Base-by-base conservation (phyloP, 179 eudicot species). In the Silene vulgaris region DNA sequence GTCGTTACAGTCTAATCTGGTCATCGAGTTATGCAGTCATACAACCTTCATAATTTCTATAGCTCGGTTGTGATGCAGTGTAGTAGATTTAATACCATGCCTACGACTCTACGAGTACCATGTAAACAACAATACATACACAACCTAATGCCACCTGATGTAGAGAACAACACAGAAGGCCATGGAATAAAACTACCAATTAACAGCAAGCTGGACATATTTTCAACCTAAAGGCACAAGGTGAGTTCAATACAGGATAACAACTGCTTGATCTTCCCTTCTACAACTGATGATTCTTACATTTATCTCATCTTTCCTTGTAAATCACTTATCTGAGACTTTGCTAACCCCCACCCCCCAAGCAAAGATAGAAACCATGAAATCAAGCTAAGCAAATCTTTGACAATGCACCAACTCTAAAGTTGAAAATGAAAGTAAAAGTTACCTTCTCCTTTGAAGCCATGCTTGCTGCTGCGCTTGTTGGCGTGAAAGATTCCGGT, bases 391-490 rank as follows among this genome's bases (percentile, higher is more conserved):
- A 14, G 61, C 61, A 19, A 6, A 43, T 4, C 23, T 45, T 66
- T 30, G 35, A 14, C 19, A 1, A 73, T 0, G 12, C n/a, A 19
- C 1, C 4, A 73, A 1, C 67, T 72, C 65, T 17, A 32, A 65
- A 54, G 54, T 14, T 59, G 3, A 52, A 59, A 28, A 60, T n/a
- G 13, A 5, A 1, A 61, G 75, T 14, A 30, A 29, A 48, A 17
- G 5, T 29, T 85, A 94, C 98, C 98, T 90, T 86, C 99, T 86
- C 81, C 91, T 95, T 82, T 95, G 97, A 78, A 95, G 89, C 97
- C 97, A 95, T 37, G 91, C 84, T 86, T 95, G 99, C 86, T 95
- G 97, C 80, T 90, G 97, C 40, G 92, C 85, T 88, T 95, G 97
- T 70, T 92, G 97, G 30, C 97, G 97, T 6, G 97, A 84, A 65